These are phyloP conservation scores for Malania oleifera DNA, from an alignment of 164 flowering plant genomes.

Conservation along the genomic window DNA sequence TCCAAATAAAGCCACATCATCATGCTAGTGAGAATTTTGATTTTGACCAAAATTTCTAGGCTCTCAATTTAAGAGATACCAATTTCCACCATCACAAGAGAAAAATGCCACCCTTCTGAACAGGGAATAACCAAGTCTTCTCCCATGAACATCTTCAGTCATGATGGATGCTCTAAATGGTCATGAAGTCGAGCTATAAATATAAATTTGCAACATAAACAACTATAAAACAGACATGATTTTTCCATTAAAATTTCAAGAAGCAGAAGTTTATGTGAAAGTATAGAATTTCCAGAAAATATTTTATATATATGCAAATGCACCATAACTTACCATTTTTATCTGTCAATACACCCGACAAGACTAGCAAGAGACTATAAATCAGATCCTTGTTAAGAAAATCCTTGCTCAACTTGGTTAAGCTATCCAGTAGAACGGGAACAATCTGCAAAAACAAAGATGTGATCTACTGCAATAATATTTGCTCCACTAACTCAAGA, in stretches of 20 bases:
- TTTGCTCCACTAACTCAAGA: not conserved
- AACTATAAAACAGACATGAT: too few species aligned
- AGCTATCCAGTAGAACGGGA: conserved; percentile 48
- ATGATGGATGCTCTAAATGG: too few species aligned
- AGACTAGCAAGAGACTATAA: conserved; percentile 66
- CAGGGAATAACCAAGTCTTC: too few species aligned
- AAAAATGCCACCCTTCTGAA: too few species aligned
- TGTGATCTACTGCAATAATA: not conserved
- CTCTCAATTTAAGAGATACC: too few species aligned
- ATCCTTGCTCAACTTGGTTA: conserved; percentile 51
- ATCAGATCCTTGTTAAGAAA: conserved; percentile 45
- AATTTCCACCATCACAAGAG: too few species aligned
- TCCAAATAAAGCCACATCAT: too few species aligned
- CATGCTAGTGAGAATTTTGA: too few species aligned
- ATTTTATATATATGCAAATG: not conserved
- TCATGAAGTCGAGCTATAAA: too few species aligned
- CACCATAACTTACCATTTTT: conserved; percentile 55
- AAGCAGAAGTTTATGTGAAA: not conserved
- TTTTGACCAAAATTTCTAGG: too few species aligned
- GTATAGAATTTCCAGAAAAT: not conserved
- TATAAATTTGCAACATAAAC: too few species aligned
- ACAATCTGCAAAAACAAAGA: conserved; percentile 53
- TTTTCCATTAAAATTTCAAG: not conserved
- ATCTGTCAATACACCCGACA: conserved; percentile 77
- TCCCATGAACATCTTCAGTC: too few species aligned